Base-by-base conservation (phyloP, 73 alveolate species). In the Paramecium primaurelia region DNA sequence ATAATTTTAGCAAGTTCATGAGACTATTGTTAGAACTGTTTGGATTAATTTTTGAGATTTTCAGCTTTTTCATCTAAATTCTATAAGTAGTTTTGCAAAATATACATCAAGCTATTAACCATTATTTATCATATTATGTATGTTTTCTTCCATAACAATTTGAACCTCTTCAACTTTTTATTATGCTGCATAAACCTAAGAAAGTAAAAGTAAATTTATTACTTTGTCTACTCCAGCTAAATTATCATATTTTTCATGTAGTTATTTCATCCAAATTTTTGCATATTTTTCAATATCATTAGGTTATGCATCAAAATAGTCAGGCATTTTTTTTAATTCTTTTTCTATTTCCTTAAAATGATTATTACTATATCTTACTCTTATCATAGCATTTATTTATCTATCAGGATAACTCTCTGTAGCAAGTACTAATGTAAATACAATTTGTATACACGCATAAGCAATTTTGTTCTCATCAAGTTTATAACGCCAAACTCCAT, bases 161-260 rank as follows among this genome's bases (percentile, higher is more conserved):
- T 80, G 6, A 25, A 80, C 91, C 3, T 34, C 47, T 12, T 44
- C 77, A 40, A 80, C 49, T 49, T 44, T 32, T 44, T 26, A 14
- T 47, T 80, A 80, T 10, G 91, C 91, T 45, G 18, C 16, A 14
- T 34, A 59, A 44, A 80, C 51, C 75, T 73, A 4, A 64, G 6
- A 5, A 71, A 40, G 3, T 40, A 68, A 59, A 1, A 28, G 9
- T 36, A 73, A n/a, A 73, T 73, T 0, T 25, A 12, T n/a, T 37
- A 73, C 87, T 44, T 80, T 80, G 25, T 80, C 91, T 0, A 80
- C 34, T 44, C 77, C 71, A 4, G 91, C 32, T 7, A 80, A 25
- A 80, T 80, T 80, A 45, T 80, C 91, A 45, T 80, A 80, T 80
- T 80, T 80, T 80, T 80, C 91, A 42, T 80, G 49, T 45, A 80